Conservation (phyloP, 768 basidiomycete genomes). For the Hygrocybe coccinea region DNA sequence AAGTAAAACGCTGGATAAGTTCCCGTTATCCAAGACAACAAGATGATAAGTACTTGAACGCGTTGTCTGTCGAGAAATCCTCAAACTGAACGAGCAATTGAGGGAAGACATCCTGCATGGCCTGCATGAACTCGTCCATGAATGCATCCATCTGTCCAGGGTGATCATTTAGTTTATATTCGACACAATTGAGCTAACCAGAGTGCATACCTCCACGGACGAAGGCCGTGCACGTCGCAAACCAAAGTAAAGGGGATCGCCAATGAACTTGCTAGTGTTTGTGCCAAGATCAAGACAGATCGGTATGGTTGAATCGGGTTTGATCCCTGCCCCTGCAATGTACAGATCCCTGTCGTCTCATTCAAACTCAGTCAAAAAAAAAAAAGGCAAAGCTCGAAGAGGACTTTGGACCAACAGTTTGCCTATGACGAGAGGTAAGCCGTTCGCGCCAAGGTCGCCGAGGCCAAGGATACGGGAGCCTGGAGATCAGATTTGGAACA, state of each 20-base stretch:
- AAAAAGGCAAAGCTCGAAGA: not conserved
- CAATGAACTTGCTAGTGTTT: constrained; percentile 55
- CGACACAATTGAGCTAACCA: not conserved
- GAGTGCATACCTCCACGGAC: constrained; percentile 35
- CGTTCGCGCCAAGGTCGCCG: constrained; percentile 45
- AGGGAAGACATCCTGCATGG: constrained; percentile 61
- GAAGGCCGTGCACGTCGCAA: constrained; percentile 51
- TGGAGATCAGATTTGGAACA: constrained; percentile 11
- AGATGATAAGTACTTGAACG: constrained; percentile 39
- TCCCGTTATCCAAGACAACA: not conserved
- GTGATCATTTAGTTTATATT: not conserved
- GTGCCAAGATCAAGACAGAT: constrained; percentile 75
- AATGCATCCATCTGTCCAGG: constrained; percentile 57
- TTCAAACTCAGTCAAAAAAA: not conserved
- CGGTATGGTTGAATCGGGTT: constrained; percentile 51
- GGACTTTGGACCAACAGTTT: constrained; percentile 49
- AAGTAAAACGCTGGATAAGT: not conserved
- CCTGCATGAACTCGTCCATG: constrained; percentile 73
- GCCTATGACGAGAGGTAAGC: constrained; percentile 61
- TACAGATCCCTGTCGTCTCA: constrained; percentile 51
- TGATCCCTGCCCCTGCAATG: constrained; percentile 65
- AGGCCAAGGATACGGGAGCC: constrained; percentile 74
- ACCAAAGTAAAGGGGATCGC: constrained; percentile 75
- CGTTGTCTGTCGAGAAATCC: constrained; percentile 75
- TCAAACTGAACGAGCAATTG: constrained; percentile 68